Evolutionary conservation across 139 green algal species (phyloP), one percentile per base, ranked within the genome.

Genomic region (Coccomyxa sp.): DNA sequence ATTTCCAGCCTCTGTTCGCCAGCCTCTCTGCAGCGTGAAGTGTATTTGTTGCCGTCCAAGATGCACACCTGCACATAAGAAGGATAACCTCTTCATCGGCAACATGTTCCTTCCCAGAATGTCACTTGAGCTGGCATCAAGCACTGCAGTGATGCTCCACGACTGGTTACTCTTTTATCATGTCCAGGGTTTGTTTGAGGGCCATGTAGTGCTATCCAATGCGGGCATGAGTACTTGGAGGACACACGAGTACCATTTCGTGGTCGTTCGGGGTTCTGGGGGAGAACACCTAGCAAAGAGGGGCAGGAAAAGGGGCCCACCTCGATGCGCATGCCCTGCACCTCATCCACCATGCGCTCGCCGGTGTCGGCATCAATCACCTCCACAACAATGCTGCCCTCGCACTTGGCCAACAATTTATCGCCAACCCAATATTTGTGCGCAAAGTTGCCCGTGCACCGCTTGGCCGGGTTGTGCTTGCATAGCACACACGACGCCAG

Each of bases 391-490:
- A 88, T 88, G 18, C 83, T 81, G 11, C 85, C 85, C 60, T 85
- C 85, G 51, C 85, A 88, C 67, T 88, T 88, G 81, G 85, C 85
- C 85, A 88, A 30, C 77, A 88, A 81, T 51, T 74, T 79, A 67
- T 88, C 85, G 13, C 81, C 85, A 16, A 88, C 85, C 77, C 81
- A 85, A 77, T 88, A 88, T 57, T 88, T 85, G 57, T 80, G 77
- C 18, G 85, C 85, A 74, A 88, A 85, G 58, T 88, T 88, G 77
- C 81, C 85, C 17, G 67, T 83, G 85, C 85, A 88, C n/a, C 85
- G 85, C 81, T 85, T 85, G 76, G 78, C 74, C 14, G 85, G 85
- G 81, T 88, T 88, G 81, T 88, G 85, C 85, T 88, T 88, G 85
- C 85, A 88, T 4, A 88, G 81, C 67, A 85, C 81, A 57, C 85